phyloP scores from a whole-genome alignment of 2,329 filamentous ascomycete species.

The Colletotrichum brevisporum region DNA sequence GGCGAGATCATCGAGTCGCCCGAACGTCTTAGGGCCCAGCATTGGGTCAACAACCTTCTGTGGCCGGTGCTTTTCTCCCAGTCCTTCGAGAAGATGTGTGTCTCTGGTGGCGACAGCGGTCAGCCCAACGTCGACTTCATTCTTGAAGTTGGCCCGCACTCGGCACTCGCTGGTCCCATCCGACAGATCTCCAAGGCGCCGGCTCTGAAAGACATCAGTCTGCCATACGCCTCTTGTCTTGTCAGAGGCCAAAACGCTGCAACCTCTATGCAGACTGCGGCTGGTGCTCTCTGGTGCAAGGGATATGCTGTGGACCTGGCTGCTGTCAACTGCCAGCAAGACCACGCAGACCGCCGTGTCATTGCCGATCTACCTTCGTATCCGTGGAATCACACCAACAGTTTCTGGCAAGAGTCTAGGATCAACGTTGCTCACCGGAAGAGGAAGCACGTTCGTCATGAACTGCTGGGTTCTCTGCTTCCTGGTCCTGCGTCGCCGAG shows the following conservation, averaged over 20 bases:
- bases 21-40: conserved; percentile 11
- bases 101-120: no score
- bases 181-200: conserved; percentile 61
- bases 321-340: conserved; percentile 39
- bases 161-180: conserved; percentile 63
- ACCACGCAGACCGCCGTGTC: background rate
- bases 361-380: conserved; percentile 41
- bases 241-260: conserved; percentile 15
- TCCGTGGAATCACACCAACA: conserved; percentile 40
- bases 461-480: conserved; percentile 27
- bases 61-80: conserved; percentile 23
- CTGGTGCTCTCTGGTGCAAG: conserved; percentile 13
- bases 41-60: conserved; percentile 30
- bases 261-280: conserved; percentile 10
- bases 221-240: conserved; percentile 14
- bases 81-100: conserved; percentile 24
- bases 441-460: conserved; percentile 26
- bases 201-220: background rate
- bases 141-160: conserved; percentile 64
- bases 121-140: conserved; percentile 50
- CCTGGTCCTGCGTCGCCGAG: conserved; percentile 41
- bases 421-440: conserved; percentile 33
- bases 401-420: conserved; percentile 34
- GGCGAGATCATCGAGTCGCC: conserved; percentile 44
- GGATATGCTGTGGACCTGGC: conserved; percentile 14